Conservation (phyloP, 2,329 filamentous ascomycete species). For the Phyllosticta capitalensis region DNA sequence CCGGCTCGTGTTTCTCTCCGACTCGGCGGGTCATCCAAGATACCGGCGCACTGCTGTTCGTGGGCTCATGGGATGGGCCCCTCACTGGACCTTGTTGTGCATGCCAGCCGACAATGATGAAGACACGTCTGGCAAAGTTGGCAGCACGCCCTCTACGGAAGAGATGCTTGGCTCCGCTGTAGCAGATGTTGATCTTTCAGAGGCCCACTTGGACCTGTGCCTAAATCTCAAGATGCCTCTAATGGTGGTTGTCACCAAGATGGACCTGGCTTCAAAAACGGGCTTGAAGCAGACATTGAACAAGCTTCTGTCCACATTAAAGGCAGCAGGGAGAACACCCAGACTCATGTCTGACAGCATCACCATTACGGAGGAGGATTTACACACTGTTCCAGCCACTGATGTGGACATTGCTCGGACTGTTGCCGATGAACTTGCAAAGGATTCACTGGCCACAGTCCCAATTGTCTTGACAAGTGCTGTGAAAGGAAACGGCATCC, state of each 20-base stretch:
- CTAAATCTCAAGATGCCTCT: constrained; percentile 70
- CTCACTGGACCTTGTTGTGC: constrained; percentile 86
- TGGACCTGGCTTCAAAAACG: constrained; percentile 70
- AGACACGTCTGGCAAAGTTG: constrained; percentile 28
- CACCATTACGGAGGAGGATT: constrained; percentile 33
- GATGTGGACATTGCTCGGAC: constrained; percentile 52
- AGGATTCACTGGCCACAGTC: constrained; percentile 45
- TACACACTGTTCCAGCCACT: constrained; percentile 43
- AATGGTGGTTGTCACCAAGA: constrained; percentile 78
- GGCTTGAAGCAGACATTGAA: constrained; percentile 61
- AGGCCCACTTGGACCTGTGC: constrained; percentile 76
- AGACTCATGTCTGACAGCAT: constrained; percentile 48
- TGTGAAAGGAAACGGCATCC: constrained; percentile 74
- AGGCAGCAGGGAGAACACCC: constrained; percentile 63
- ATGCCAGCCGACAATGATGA: constrained; percentile 70
- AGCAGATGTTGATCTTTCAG: constrained; percentile 59
- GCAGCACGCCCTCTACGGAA: constrained; percentile 41
- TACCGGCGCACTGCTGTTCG: constrained; percentile 83
- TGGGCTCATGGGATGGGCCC: constrained; percentile 89
- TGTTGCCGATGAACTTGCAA: constrained; percentile 25
- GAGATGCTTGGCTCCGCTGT: constrained; percentile 43
- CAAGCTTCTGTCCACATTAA: constrained; percentile 67
- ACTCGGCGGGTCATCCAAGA: constrained; percentile 83
- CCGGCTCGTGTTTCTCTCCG: constrained; percentile 77
- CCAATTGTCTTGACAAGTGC: constrained; percentile 85